Conservation (phyloP, 2,329 filamentous ascomycete species). For the Exophiala alcalophila region DNA sequence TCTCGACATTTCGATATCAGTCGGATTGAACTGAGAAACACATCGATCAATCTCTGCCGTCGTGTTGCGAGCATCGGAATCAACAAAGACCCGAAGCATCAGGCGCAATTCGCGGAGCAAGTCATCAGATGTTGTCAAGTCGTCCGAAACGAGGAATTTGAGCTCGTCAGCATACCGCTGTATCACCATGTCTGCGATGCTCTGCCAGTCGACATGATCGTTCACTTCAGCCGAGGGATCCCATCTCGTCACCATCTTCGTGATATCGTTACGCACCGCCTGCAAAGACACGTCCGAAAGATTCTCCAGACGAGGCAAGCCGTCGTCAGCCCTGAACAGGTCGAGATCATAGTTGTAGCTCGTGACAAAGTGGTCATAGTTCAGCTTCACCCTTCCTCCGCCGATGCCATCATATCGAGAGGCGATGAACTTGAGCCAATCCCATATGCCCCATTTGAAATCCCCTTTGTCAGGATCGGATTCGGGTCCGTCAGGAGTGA, state of each 20-base stretch:
- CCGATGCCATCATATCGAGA: slow-evolving; percentile 31
- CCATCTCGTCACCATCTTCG: slow-evolving; percentile 39
- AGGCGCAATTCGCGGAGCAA: slow-evolving; percentile 34
- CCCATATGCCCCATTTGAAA: slow-evolving; percentile 1
- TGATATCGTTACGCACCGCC: slow-evolving; percentile 45
- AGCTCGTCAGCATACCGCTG: slow-evolving; percentile 60
- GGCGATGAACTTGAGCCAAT: slow-evolving; percentile 22
- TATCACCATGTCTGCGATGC: slow-evolving; percentile 63
- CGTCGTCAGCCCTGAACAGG: slow-evolving; percentile 39
- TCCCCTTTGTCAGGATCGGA: background rate
- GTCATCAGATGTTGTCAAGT: slow-evolving; percentile 25
- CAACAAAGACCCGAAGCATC: slow-evolving; percentile 37
- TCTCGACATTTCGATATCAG: slow-evolving; percentile 5
- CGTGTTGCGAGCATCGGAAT: slow-evolving; percentile 34
- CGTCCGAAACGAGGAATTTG: slow-evolving; percentile 35
- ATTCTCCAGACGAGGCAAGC: slow-evolving; percentile 43
- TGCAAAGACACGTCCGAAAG: slow-evolving; percentile 35
- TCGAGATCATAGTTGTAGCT: slow-evolving; percentile 46
- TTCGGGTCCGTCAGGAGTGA: background rate
- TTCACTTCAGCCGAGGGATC: slow-evolving; percentile 20
- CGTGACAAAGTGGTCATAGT: slow-evolving; percentile 51
- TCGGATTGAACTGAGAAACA: slow-evolving; percentile 37
- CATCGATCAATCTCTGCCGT: slow-evolving; percentile 35
- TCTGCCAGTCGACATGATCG: slow-evolving; percentile 61
- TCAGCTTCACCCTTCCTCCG: slow-evolving; percentile 42